Conservation (phyloP, 2,329 filamentous ascomycete species). For the Trichoderma lentiforme region DNA sequence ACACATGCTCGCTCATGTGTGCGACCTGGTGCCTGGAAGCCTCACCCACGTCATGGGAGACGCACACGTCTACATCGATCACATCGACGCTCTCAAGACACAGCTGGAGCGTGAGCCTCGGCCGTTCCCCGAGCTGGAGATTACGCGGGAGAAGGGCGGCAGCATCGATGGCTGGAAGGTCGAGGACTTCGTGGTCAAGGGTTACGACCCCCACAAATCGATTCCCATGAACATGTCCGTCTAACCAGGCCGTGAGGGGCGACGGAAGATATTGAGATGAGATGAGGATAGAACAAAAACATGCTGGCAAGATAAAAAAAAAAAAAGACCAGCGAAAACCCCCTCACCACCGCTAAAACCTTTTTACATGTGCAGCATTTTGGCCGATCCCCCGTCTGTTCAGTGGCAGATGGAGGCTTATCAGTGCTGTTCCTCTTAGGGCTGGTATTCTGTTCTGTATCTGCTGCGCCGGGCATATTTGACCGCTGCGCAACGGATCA, state of each 20-base stretch:
- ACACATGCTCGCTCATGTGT: constrained; percentile 90
- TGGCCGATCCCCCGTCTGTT: not conserved
- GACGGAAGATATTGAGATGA: not conserved
- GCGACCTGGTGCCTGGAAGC: constrained; percentile 77
- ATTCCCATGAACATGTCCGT: constrained; percentile 99
- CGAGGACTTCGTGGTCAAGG: constrained; percentile 83
- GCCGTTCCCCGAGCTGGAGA: constrained; percentile 75
- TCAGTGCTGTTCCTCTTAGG: not conserved
- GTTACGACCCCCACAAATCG: constrained; percentile 84
- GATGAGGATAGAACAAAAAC: not conserved
- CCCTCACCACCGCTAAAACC: not conserved
- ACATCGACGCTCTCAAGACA: constrained; percentile 78
- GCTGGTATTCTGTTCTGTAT: not conserved
- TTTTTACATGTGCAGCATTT: not conserved
- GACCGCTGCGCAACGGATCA: not conserved
- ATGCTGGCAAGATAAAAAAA: not conserved
- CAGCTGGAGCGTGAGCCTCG: constrained; percentile 79
- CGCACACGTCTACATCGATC: constrained; percentile 93
- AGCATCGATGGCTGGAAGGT: constrained; percentile 87
- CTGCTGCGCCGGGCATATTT: not conserved
- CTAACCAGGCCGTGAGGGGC: constrained; percentile 31
- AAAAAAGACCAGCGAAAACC: not conserved
- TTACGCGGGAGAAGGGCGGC: constrained; percentile 63
- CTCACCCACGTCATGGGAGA: constrained; percentile 97
- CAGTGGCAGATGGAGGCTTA: constrained; percentile 1